A percentile compares a stretch with the other conserved stretches of the same genome.
Conservation (phyloP, 1,284 basidiomycete species). For the Mycosarcoma mackinlayi region DNA sequence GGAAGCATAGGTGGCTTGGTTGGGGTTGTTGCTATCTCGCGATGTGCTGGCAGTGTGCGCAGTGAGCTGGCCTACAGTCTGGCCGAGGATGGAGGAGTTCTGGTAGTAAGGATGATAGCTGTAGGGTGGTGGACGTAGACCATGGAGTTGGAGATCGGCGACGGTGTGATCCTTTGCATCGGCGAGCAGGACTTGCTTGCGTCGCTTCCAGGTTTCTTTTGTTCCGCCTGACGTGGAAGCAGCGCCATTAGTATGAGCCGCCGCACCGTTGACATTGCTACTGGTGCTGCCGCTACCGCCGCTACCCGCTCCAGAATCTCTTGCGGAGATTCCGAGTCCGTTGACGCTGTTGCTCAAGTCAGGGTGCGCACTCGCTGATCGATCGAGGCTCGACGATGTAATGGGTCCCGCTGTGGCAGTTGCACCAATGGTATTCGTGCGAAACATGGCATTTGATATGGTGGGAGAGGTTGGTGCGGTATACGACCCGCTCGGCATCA, state of each 20-base stretch:
- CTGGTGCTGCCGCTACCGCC: constrained; percentile 2
- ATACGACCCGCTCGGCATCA: constrained; percentile 18
- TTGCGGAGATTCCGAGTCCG: constrained; percentile 37
- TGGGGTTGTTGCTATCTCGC: constrained; percentile 24
- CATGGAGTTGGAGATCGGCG: constrained; percentile 58
- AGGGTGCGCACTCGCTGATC: constrained; percentile 25
- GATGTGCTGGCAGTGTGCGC: constrained; percentile 24
- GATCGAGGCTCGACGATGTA: constrained; percentile 10
- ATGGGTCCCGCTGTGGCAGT: neutral
- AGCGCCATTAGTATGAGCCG: neutral
- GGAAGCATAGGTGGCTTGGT: constrained; percentile 43
- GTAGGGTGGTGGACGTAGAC: constrained; percentile 50
- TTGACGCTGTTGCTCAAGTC: constrained; percentile 18
- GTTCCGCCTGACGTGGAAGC: constrained; percentile 29
- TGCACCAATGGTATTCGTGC: constrained; percentile 23
- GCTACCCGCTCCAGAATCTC: constrained; percentile 7
- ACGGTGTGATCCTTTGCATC: constrained; percentile 55
- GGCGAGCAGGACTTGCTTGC: constrained; percentile 54
- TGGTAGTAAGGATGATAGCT: constrained; percentile 41
- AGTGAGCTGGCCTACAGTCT: constrained; percentile 30
- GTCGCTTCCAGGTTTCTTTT: constrained; percentile 55
- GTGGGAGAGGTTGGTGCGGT: constrained; percentile 32
- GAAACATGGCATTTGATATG: constrained; percentile 19
- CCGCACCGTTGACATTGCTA: neutral
- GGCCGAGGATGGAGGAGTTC: constrained; percentile 42